Conservation (phyloP, 164 flowering plant genomes). For the Santalum album region DNA sequence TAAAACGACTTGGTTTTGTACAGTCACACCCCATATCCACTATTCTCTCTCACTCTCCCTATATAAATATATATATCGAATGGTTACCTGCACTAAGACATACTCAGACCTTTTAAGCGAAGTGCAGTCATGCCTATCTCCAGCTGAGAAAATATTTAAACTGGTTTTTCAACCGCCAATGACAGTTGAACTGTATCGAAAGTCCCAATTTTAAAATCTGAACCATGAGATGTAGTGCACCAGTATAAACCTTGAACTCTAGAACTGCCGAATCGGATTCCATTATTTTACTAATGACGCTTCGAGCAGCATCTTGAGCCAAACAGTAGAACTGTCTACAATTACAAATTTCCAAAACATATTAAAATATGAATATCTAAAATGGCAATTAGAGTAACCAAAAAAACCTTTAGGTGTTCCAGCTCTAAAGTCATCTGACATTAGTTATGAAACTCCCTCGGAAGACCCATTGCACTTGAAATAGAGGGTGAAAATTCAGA, state of each 20-base stretch:
- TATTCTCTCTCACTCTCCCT: no score
- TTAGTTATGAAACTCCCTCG: conserved; percentile 86
- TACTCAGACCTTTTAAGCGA: conserved; percentile 48
- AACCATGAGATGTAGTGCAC: conserved; percentile 78
- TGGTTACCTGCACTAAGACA: conserved; percentile 67
- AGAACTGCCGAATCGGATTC: conserved; percentile 46
- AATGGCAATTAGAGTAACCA: no score
- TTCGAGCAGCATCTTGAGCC: conserved; percentile 78
- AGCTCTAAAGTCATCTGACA: conserved; percentile 66
- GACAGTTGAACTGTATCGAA: conserved; percentile 26
- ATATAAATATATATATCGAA: no score
- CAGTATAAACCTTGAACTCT: conserved; percentile 72
- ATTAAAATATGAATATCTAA: no score
- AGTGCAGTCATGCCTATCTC: conserved; percentile 26
- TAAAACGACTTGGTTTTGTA: no score
- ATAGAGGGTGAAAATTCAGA: conserved; percentile 94
- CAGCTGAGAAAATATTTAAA: conserved; percentile 35
- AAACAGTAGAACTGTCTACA: conserved; percentile 75
- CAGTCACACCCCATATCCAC: no score
- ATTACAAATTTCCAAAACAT: not conserved
- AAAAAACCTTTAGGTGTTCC: conserved; percentile 75
- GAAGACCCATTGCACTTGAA: conserved; percentile 88
- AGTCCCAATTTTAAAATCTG: conserved; percentile 93
- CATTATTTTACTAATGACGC: conserved; percentile 49
- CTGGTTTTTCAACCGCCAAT: conserved; percentile 26